Evolutionary conservation across 176 grass and related monocot species (phyloP).

Genomic region (Raddia guianensis): DNA sequence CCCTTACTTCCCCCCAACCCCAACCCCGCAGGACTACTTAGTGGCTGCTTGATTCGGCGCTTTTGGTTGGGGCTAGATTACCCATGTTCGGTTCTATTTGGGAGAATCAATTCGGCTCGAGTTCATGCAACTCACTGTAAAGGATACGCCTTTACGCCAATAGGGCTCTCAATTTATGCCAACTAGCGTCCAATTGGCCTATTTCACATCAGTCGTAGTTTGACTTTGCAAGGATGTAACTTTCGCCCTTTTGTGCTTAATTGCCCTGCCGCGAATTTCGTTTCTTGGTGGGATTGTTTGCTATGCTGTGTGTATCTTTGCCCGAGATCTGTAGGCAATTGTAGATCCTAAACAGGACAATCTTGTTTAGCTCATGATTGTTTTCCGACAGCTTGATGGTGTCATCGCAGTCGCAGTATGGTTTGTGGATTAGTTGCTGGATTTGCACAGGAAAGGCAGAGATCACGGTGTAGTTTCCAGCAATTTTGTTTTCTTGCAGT

Average conservation of each 20-base stretch:
- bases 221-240: no score
- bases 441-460: not conserved
- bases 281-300: no score
- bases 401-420: not conserved
- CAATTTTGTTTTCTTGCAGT: not conserved
- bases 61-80: not conserved
- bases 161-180: no score
- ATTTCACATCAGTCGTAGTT: no score
- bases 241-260: not conserved
- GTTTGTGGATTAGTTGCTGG: not conserved
- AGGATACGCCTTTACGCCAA: no score
- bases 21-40: no score
- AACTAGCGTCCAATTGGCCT: no score
- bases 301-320: no score
- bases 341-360: no score
- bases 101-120: not conserved
- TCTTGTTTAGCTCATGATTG: not conserved
- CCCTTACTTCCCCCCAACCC: no score
- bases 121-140: not conserved
- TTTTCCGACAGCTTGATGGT: not conserved
- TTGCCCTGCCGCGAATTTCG: not conserved
- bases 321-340: no score
- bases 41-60: not conserved
- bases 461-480: not conserved
- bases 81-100: not conserved